Evolutionary conservation across 345 rosid genomes (phyloP), one percentile per base, ranked within the genome.

Genomic region (Tarenaya hassleriana): DNA sequence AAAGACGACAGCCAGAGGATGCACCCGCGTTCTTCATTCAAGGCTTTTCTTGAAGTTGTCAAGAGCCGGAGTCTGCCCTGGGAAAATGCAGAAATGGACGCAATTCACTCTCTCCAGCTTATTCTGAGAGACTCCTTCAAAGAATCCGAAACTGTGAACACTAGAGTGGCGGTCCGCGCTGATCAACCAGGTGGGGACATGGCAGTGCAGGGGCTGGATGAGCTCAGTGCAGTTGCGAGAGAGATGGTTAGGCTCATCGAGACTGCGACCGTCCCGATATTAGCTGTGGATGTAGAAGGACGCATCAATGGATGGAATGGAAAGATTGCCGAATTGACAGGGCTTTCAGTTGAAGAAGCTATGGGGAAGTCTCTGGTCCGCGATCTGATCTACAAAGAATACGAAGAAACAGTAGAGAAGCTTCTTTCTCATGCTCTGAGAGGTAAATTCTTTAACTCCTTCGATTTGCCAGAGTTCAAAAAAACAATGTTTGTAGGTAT

Each of bases 51-150:
- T 49, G 99, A 88, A 76, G 99, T 94, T 72, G 99, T 83, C 35
- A 94, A 86, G 77, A 86, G 94, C 54, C 83, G 89, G 17, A 83
- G 99, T 72, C 74, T 77, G 69, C 95, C 89, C 10, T 86, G 95
- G 97, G 99, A 94, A 67, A 77, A 76, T 56, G 92, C 94, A 12
- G 99, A 94, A 75, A 85, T 94, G 97, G 99, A 94, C 68, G 99
- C 97, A 15, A 88, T 94, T 60, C 99, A 88, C 63, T 88, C 99
- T n/a, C 66, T 88, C 69, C 99, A 88, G 78, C 89, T 94, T 52
- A 94, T 94, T 68, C 57, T 94, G 55, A 77, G 97, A 50, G 99
- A 94, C 70, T 83, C 95, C 9, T 92, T 81, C 62, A 83, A 61
- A 68, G 91, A 88, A 18, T 68, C 82, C 10, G 94, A 83, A 69